Evolutionary conservation across 805 yeast species (phyloP).

Genomic region (Starmerella powellii): DNA sequence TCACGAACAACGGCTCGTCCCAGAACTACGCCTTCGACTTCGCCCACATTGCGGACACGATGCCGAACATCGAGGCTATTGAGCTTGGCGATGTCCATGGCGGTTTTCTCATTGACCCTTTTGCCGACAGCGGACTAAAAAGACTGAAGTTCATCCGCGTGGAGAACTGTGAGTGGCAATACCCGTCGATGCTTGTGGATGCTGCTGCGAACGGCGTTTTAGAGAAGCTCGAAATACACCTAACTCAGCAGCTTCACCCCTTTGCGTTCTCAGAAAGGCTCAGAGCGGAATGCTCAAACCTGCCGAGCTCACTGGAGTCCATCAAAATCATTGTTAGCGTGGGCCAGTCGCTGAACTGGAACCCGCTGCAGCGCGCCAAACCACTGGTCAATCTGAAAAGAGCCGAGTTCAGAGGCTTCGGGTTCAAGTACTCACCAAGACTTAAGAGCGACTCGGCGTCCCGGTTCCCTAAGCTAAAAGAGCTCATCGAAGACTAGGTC

Average conservation of each 20-base stretch:
- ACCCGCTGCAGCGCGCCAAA: slow-evolving; percentile 9
- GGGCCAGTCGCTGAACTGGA: slow-evolving; percentile 13
- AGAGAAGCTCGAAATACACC: slow-evolving; percentile 1
- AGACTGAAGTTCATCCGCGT: slow-evolving; percentile 3
- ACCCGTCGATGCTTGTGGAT: slow-evolving; percentile 7
- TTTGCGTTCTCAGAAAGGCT: slow-evolving; percentile 16
- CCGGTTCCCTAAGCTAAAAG: slow-evolving; percentile 5
- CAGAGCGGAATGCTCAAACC: slow-evolving; percentile 4
- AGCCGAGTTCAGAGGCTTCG: slow-evolving; percentile 14
- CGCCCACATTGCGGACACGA: slow-evolving; percentile 13
- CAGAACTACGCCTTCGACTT: slow-evolving; percentile 17
- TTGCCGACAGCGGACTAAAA: not conserved
- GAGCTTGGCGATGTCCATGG: slow-evolving; percentile 7
- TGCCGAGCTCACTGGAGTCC: slow-evolving; percentile 6
- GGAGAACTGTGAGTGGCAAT: slow-evolving; percentile 15
- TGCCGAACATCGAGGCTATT: slow-evolving; percentile 12
- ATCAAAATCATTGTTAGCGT: slow-evolving; percentile 5
- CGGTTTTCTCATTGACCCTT: slow-evolving; percentile 8
- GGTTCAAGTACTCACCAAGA: slow-evolving; percentile 1
- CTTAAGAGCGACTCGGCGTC: not conserved
- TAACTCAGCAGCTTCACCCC: slow-evolving; percentile 8
- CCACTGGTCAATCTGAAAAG: slow-evolving; percentile 6
- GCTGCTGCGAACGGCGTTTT: slow-evolving; percentile 6
- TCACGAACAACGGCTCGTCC: slow-evolving; percentile 1
- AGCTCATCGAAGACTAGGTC: not conserved